Percentiles rank a stretch among this genome's conserved stretches.
Conservation (phyloP, 306 rosid genomes). For the Crataegus laevigata region DNA sequence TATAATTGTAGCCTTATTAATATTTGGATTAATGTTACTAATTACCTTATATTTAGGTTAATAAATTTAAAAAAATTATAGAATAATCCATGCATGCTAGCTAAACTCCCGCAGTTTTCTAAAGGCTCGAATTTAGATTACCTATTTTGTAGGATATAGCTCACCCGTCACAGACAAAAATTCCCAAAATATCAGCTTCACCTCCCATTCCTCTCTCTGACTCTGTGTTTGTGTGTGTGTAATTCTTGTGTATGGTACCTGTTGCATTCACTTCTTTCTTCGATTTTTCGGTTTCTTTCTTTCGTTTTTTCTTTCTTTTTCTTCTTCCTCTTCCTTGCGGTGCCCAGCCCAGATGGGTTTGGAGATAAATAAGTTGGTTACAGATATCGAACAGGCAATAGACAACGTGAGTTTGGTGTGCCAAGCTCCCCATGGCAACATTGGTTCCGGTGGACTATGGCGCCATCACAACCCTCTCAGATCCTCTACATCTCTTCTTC, state of each 20-base stretch:
- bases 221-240: not conserved
- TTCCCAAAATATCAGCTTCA: conserved; percentile 22
- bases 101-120: not conserved
- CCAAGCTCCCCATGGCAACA: conserved; percentile 15
- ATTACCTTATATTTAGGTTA: not conserved
- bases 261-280: not conserved
- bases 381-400: not conserved
- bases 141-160: not conserved
- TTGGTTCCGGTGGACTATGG: not conserved
- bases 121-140: not conserved
- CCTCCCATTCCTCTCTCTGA: conserved; percentile 6
- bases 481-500: conserved; percentile 41
- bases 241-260: not conserved
- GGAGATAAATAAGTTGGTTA: not conserved
- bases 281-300: not conserved
- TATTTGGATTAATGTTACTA: too few species aligned
- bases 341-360: not conserved
- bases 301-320: not conserved
- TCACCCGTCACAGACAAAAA: not conserved
- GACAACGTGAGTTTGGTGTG: conserved; percentile 36
- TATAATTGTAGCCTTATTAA: too few species aligned
- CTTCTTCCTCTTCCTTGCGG: not conserved
- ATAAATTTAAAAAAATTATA: too few species aligned
- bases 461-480: conserved; percentile 19
- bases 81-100: not conserved